phyloP scores from a whole-genome alignment of 495 filamentous ascomycete genomes.

The Clavariopsis aquatica region DNA sequence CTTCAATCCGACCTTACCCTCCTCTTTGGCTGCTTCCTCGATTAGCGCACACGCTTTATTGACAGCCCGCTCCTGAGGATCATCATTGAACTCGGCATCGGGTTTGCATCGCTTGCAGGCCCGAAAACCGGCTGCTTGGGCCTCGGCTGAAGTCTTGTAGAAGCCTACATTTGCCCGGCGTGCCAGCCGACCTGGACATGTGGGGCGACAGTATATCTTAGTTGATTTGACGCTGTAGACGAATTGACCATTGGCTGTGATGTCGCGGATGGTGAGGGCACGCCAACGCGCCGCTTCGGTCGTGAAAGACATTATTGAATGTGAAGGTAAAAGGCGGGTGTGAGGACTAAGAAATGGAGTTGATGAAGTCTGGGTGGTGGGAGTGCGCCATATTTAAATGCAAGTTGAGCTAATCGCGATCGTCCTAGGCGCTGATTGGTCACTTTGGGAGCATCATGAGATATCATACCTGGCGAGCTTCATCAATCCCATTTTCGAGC shows the following conservation, averaged over 20 bases:
- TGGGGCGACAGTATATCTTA: constrained; percentile 65
- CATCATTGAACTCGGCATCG: constrained; percentile 44
- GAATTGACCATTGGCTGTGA: constrained; percentile 53
- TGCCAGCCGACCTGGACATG: constrained; percentile 61
- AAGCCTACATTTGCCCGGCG: constrained; percentile 63
- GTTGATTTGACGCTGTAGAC: constrained; percentile 66
- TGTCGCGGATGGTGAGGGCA: constrained; percentile 56
- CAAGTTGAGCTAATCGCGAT: not conserved
- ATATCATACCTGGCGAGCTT: not conserved
- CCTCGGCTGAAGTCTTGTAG: constrained; percentile 57
- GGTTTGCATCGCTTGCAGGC: constrained; percentile 68
- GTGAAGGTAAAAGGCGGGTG: not conserved
- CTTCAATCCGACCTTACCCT: constrained; percentile 45
- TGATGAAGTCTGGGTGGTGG: not conserved
- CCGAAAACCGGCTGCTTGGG: constrained; percentile 58
- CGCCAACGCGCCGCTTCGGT: constrained; percentile 56
- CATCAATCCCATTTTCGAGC: not conserved
- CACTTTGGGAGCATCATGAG: constrained; percentile 20
- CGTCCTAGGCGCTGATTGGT: constrained; percentile 24
- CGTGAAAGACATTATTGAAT: constrained; percentile 22
- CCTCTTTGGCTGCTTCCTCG: constrained; percentile 26
- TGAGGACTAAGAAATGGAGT: not conserved
- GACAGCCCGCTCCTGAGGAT: constrained; percentile 51
- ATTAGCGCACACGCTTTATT: constrained; percentile 49
- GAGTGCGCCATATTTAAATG: constrained; percentile 9